Evolutionary conservation across 495 filamentous ascomycete species (phyloP).

Genomic region (Neurospora terricola): DNA sequence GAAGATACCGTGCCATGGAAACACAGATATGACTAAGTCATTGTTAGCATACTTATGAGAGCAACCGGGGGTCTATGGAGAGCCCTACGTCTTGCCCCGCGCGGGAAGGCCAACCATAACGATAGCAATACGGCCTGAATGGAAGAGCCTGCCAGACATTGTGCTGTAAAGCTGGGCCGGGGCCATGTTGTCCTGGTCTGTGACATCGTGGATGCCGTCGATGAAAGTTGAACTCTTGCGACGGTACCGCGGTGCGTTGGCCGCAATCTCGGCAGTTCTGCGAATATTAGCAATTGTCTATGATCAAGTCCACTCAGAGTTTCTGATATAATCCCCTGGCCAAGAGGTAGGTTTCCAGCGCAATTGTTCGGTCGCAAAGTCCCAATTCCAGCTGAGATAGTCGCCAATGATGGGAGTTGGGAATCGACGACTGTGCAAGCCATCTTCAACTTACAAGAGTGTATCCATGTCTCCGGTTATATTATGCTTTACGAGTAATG

Average conservation of each 20-base stretch:
- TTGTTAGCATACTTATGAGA: constrained; percentile 13
- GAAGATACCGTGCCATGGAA: constrained; percentile 85
- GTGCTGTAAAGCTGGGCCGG: constrained; percentile 97
- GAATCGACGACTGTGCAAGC: neutral
- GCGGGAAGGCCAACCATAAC: constrained; percentile 94
- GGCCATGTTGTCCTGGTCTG: constrained; percentile 67
- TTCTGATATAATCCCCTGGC: constrained; percentile 2
- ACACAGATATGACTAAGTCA: constrained; percentile 76
- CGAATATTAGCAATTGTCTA: constrained; percentile 10
- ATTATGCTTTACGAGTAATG: neutral
- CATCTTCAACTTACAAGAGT: constrained; percentile 52
- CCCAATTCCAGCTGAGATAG: neutral
- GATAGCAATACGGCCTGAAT: constrained; percentile 93
- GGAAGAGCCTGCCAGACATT: constrained; percentile 91
- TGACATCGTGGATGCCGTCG: constrained; percentile 93
- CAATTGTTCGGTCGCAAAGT: neutral
- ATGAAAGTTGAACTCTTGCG: constrained; percentile 91
- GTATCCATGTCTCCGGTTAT: constrained; percentile 55
- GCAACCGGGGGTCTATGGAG: neutral
- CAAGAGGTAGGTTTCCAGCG: neutral
- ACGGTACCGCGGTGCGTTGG: constrained; percentile 70
- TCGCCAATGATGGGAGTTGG: neutral
- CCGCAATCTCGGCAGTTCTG: constrained; percentile 78
- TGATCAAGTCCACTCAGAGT: neutral
- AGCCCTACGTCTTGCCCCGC: constrained; percentile 83